Percentiles rank a stretch among this genome's conserved stretches.
phyloP scores from a whole-genome alignment of 345 rosid genomes.

The Citrus cavaleriei region DNA sequence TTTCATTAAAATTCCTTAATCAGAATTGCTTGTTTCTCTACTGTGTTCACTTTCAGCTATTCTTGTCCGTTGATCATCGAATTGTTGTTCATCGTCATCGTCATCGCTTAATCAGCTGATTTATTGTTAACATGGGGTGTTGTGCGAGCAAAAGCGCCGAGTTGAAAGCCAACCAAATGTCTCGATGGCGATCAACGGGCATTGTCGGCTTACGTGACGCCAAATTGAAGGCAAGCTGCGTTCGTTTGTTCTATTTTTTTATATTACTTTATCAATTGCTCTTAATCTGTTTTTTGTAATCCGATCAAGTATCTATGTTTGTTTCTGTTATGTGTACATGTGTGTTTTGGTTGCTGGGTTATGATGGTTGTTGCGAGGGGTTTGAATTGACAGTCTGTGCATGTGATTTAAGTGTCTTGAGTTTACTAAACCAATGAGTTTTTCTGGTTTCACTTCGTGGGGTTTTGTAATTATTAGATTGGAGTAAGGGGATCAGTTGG shows the following conservation, averaged over 20 bases:
- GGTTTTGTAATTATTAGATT: neutral
- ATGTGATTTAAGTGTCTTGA: neutral
- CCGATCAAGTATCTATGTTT: neutral
- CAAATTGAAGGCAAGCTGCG: conserved; percentile 67
- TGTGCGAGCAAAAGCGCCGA: conserved; percentile 65
- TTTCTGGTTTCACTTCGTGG: neutral
- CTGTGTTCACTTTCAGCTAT: neutral
- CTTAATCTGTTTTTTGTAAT: neutral
- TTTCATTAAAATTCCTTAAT: neutral
- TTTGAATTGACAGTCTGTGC: neutral
- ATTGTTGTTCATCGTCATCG: no score
- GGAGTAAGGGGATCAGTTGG: neutral
- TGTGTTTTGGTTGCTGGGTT: neutral
- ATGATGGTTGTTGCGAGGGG: neutral
- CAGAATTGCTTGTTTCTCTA: neutral
- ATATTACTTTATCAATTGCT: neutral
- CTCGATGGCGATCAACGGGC: conserved; percentile 96
- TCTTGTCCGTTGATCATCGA: neutral
- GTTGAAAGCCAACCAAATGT: conserved; percentile 59
- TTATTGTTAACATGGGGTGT: conserved; percentile 59
- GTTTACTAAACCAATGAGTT: neutral
- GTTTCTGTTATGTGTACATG: neutral
- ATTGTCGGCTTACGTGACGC: conserved; percentile 88
- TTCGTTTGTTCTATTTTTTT: neutral
- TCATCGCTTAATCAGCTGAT: conserved; percentile 3